phyloP scores from a whole-genome alignment of 192 early-diverging fungal species.

The Entrophospora sp. region DNA sequence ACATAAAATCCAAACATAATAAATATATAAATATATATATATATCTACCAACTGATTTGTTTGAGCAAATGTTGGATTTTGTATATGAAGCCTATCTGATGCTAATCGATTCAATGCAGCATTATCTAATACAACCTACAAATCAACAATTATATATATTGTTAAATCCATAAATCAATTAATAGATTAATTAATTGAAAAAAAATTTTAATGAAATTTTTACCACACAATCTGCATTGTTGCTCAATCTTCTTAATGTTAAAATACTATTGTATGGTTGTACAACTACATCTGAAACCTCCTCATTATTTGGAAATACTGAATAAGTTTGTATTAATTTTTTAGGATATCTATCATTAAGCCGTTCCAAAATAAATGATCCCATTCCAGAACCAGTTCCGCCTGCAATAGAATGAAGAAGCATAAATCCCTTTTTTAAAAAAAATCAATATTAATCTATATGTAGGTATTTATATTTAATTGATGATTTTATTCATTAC shows the following conservation, averaged over 20 bases:
- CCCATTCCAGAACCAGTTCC: slow-evolving; percentile 97
- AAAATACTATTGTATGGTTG: slow-evolving; percentile 98
- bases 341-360: slow-evolving; percentile 93
- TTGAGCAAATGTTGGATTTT: slow-evolving; percentile 90
- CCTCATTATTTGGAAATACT: slow-evolving; percentile 93
- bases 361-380: slow-evolving; percentile 81
- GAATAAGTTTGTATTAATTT: slow-evolving; percentile 97
- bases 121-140: slow-evolving; percentile 86
- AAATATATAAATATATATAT: not conserved
- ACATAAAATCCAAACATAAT: no score
- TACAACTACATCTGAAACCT: slow-evolving; percentile 91
- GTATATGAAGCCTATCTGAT: slow-evolving; percentile 84
- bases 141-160: no score
- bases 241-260: slow-evolving; percentile 80
- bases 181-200: not conserved
- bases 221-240: slow-evolving; percentile 91
- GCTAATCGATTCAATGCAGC: slow-evolving; percentile 89
- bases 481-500: no score
- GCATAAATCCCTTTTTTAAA: slow-evolving; percentile 88
- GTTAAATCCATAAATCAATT: no score
- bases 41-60: slow-evolving; percentile 84
- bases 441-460: not conserved
- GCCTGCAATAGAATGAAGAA: slow-evolving; percentile 95
- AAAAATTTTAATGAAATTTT: no score
- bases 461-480: no score